phyloP scores from a whole-genome alignment of 257 asterid species.

The Henckelia pumila region DNA sequence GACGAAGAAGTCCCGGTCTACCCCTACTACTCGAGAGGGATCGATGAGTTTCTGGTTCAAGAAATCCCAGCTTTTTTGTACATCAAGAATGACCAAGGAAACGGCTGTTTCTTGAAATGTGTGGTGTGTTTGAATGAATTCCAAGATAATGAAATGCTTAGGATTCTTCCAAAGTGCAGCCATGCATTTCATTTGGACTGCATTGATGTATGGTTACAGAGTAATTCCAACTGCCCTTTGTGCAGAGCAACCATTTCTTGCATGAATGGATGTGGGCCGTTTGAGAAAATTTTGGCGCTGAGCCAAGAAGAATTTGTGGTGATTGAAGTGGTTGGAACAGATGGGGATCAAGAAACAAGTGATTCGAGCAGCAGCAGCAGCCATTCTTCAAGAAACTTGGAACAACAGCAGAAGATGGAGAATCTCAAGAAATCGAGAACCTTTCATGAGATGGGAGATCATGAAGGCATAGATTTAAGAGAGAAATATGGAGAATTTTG shows the following conservation, averaged over 20 bases:
- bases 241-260: conserved; percentile 43
- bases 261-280: not conserved
- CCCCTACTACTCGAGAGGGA: conserved; percentile 39
- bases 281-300: conserved; percentile 30
- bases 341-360: conserved; percentile 24
- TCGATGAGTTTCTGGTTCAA: conserved; percentile 37
- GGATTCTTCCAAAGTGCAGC: conserved; percentile 38
- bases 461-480: conserved; percentile 35
- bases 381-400: conserved; percentile 25
- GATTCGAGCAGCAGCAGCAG: conserved; percentile 25
- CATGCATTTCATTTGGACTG: conserved; percentile 45
- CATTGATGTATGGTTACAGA: conserved; percentile 45
- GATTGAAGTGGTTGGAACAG: conserved; percentile 28
- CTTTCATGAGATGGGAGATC: conserved; percentile 42
- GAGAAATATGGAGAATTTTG: conserved; percentile 35
- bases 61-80: conserved; percentile 35
- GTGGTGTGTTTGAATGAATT: conserved; percentile 46
- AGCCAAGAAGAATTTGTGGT: conserved; percentile 41
- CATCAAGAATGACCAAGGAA: conserved; percentile 23
- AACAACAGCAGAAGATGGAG: conserved; percentile 23
- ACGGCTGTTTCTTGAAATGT: conserved; percentile 28
- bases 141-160: conserved; percentile 39
- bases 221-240: conserved; percentile 42
- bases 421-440: conserved; percentile 24
- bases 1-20: conserved; percentile 29